Evolutionary conservation across 768 basidiomycete genomes (phyloP), one percentile per base, ranked within the genome.

Genomic region (Tulasnella sp.): DNA sequence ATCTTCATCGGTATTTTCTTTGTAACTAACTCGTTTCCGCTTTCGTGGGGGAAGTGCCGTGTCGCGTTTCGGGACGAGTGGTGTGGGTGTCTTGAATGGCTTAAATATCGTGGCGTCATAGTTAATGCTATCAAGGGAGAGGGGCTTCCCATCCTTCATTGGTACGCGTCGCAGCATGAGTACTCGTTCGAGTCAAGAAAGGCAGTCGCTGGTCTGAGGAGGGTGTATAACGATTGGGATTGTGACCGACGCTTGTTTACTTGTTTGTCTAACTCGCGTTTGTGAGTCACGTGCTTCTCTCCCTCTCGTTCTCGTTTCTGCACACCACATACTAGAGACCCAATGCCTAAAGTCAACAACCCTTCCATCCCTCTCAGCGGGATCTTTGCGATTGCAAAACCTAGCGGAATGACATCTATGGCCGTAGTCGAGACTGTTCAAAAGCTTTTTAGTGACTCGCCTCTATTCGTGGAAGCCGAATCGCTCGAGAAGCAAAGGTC

Each of bases 361-460:
- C 86, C 90, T 18, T 83, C 89, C 0, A 85, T 93, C 18, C 95
- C 95, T 9, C 84, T 95, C 14, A 94, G 94, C 76, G 94, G 90
- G 42, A 87, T 99, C 31, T 97, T 99, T 85, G 97, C 92, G 1
- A 87, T 99, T 58, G 88, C 90, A 76, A 99, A 99, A 85, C 98
- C 98, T 1, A 94, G 96, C 0, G 97, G 97, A 1, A 93, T 94
- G 37, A 93, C 95, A 2, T 97, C 96, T 73, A 99, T 99, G 97
- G 88, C 92, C 40, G 86, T 97, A 42, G 90, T 99, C 78, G 94
- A 97, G 84, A 90, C 92, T 82, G 88, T 99, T 80, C 97, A 98
- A 84, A 89, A 90, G 60, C 89, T 99, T n/a, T 85, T 97, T 75
- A 86, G 88, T 44, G 90, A 90, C 50, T 98, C 97, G 1, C 89